A percentile compares a stretch with the other conserved stretches of the same genome.
These are phyloP conservation scores for Hirschioporus abietinus DNA, from an alignment of 768 basidiomycete species.

Conservation along the genomic window DNA sequence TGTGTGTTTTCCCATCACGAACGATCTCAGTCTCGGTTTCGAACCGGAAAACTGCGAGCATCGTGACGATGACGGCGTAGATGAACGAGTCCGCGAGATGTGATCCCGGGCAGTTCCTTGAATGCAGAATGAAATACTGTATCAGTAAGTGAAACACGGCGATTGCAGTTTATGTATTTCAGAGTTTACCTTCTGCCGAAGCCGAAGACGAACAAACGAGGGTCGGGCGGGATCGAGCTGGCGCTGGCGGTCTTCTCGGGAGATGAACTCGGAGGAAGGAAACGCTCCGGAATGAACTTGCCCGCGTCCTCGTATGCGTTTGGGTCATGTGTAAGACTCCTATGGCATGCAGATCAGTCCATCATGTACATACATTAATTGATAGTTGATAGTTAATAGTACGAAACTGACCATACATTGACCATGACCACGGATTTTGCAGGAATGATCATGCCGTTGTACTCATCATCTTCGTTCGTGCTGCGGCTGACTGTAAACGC, in stretches of 20 bases:
- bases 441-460: constrained; percentile 7
- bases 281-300: constrained; percentile 18
- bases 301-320: constrained; percentile 12
- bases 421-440: constrained; percentile 1
- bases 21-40: background rate
- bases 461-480: constrained; percentile 6
- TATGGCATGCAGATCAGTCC: background rate
- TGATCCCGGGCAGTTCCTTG: background rate
- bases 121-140: background rate
- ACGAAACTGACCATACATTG: constrained; percentile 4
- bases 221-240: background rate
- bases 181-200: background rate
- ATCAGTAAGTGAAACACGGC: background rate
- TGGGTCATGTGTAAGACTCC: constrained; percentile 8
- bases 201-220: background rate
- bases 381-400: background rate
- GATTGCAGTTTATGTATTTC: background rate
- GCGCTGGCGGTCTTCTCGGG: background rate
- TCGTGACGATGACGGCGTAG: background rate
- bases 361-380: background rate
- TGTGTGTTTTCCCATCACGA: background rate
- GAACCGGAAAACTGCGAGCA: background rate
- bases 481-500: background rate
- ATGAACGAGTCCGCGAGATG: background rate
- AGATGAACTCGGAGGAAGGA: no score